These are phyloP conservation scores for Eleusine indica DNA, from an alignment of 176 grass and related monocot genomes.

Conservation along the genomic window DNA sequence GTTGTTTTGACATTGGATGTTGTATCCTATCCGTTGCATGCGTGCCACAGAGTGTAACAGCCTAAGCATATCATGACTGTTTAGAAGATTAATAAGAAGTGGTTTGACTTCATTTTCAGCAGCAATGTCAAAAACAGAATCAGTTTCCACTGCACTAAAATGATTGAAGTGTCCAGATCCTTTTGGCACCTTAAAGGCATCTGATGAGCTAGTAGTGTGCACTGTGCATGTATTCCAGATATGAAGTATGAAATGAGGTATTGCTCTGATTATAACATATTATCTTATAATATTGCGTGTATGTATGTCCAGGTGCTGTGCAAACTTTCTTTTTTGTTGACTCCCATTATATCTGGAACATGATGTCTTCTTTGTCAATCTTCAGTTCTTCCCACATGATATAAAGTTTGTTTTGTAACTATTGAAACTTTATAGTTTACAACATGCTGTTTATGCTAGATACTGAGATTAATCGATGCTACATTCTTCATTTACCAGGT, in stretches of 20 bases:
- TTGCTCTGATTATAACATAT: conserved; percentile 10
- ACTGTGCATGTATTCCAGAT: not conserved
- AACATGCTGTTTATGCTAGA: not conserved
- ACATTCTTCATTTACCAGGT: not conserved
- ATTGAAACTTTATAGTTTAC: not conserved
- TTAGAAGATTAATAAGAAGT: too few relatives aligned
- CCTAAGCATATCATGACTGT: too few relatives aligned
- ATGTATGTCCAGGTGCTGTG: not conserved
- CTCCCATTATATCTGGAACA: not conserved
- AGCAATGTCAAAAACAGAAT: too few relatives aligned
- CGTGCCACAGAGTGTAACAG: too few relatives aligned
- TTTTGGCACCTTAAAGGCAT: too few relatives aligned
- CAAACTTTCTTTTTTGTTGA: not conserved
- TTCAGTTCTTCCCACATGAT: not conserved
- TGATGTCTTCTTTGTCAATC: not conserved
- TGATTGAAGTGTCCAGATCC: too few relatives aligned
- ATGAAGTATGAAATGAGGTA: conserved; percentile 9
- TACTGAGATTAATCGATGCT: conserved; percentile 8
- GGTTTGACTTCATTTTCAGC: too few relatives aligned
- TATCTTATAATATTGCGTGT: not conserved
- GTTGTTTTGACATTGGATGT: too few relatives aligned
- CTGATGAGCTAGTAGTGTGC: not conserved
- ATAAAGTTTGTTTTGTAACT: not conserved
- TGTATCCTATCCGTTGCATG: too few relatives aligned
- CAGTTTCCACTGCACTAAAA: too few relatives aligned